A percentile compares a stretch with the other conserved stretches of the same genome.
These are phyloP conservation scores for Torulaspora pretoriensis DNA, from an alignment of 1,139 yeast genomes.

Conservation along the genomic window DNA sequence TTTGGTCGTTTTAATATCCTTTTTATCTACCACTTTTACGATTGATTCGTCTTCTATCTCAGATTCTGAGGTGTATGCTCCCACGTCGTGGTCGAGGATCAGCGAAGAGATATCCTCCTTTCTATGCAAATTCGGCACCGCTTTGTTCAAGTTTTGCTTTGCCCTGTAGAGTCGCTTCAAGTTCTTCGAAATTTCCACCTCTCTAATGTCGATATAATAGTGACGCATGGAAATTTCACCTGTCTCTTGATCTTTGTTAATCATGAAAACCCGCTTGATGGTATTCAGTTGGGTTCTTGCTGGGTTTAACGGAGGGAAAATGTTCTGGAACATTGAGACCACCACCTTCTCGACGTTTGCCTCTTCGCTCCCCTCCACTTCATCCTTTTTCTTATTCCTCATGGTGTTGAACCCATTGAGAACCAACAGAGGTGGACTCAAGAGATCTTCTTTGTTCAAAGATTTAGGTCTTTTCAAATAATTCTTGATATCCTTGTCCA, in stretches of 20 bases:
- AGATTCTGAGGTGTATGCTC: slow-evolving; percentile 79
- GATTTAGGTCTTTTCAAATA: slow-evolving; percentile 68
- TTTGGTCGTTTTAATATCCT: slow-evolving; percentile 29
- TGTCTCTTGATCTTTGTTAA: slow-evolving; percentile 66
- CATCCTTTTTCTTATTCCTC: slow-evolving; percentile 29
- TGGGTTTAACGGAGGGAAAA: slow-evolving; percentile 92
- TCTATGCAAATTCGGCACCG: slow-evolving; percentile 66
- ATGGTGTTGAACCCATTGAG: slow-evolving; percentile 69
- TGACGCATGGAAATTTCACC: slow-evolving; percentile 82
- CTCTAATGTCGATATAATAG: slow-evolving; percentile 80
- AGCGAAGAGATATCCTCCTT: slow-evolving; percentile 78
- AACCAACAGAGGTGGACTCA: slow-evolving; percentile 83
- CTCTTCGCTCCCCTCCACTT: slow-evolving; percentile 33
- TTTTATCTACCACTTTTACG: slow-evolving; percentile 60
- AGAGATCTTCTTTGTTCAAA: slow-evolving; percentile 60
- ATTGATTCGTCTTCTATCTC: slow-evolving; percentile 91
- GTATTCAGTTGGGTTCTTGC: slow-evolving; percentile 66
- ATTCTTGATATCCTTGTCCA: slow-evolving; percentile 75
- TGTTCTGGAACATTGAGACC: slow-evolving; percentile 88
- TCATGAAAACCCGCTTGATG: slow-evolving; percentile 79
- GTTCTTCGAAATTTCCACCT: slow-evolving; percentile 78
- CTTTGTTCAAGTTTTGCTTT: slow-evolving; percentile 57
- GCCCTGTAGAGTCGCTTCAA: slow-evolving; percentile 72
- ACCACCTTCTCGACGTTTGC: slow-evolving; percentile 68
- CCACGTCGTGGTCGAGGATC: slow-evolving; percentile 73